phyloP scores from a whole-genome alignment of 306 rosid species.

The Cicer judaicum region DNA sequence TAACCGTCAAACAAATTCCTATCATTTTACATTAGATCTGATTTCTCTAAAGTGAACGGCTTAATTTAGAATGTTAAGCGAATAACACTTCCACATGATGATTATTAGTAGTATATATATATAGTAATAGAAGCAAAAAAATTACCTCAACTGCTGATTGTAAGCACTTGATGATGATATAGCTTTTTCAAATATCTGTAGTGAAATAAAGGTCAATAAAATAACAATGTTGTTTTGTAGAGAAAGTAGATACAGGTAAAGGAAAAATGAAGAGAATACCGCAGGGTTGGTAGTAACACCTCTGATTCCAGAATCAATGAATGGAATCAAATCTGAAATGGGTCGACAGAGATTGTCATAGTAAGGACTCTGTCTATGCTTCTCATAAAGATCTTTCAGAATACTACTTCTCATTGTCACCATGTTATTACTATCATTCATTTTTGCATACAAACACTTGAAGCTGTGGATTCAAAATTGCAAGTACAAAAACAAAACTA shows the following conservation, averaged over 20 bases:
- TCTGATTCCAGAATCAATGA: conserved; percentile 72
- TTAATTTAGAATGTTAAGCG: background rate
- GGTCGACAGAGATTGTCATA: conserved; percentile 93
- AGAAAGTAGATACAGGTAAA: background rate
- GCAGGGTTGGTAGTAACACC: conserved; percentile 95
- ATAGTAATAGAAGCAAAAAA: conserved; percentile 23
- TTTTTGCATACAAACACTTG: conserved; percentile 17
- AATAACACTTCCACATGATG: conserved; percentile 9
- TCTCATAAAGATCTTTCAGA: conserved; percentile 78
- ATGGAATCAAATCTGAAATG: conserved; percentile 80
- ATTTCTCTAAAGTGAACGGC: background rate
- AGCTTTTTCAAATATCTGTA: conserved; percentile 83
- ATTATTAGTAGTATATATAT: background rate
- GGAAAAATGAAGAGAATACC: conserved; percentile 49
- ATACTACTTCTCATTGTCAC: conserved; percentile 54
- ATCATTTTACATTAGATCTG: background rate
- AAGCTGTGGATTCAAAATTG: conserved; percentile 1
- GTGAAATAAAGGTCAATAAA: conserved; percentile 8
- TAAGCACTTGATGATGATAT: conserved; percentile 83
- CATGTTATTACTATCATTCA: conserved; percentile 41
- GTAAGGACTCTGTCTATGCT: conserved; percentile 86
- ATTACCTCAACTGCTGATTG: conserved; percentile 75
- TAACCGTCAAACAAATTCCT: conserved; percentile 38
- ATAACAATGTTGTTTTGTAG: background rate
- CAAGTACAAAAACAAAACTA: background rate